Percentiles rank a stretch among this genome's conserved stretches.
Conservation (phyloP, 352 stramenopile species). For the Phytophthora lateralis region DNA sequence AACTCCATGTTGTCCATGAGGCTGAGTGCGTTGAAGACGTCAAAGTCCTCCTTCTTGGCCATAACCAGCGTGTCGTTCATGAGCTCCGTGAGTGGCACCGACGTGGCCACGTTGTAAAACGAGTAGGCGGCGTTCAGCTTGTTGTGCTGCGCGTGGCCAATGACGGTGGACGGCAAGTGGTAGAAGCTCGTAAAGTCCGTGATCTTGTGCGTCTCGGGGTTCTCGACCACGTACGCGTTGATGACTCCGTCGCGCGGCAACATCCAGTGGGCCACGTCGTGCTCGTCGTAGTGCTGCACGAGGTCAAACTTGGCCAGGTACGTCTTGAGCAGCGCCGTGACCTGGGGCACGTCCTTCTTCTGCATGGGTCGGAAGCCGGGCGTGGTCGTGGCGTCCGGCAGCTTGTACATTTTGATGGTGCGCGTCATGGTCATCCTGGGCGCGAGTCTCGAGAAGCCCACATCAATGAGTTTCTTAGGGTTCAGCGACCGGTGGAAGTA, state of each 20-base stretch:
- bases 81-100: conserved; percentile 48
- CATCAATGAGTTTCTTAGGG: conserved; percentile 98
- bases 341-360: conserved; percentile 62
- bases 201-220: conserved; percentile 77
- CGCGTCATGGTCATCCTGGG: conserved; percentile 97
- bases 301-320: conserved; percentile 87
- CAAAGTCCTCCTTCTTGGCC: conserved; percentile 62
- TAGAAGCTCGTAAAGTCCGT: conserved; percentile 98
- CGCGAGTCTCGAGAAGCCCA: conserved; percentile 96
- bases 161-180: conserved; percentile 97
- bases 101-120: conserved; percentile 96
- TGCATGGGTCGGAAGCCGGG: conserved; percentile 71
- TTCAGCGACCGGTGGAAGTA: conserved; percentile 99
- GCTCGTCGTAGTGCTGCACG: conserved; percentile 88
- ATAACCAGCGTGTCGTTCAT: conserved; percentile 68
- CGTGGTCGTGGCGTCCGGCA: conserved; percentile 62
- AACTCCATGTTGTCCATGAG: conserved; percentile 78
- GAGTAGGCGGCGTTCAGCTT: conserved; percentile 98
- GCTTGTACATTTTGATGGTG: conserved; percentile 93
- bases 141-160: conserved; percentile 95
- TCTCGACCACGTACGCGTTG: conserved; percentile 93
- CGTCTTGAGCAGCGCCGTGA: conserved; percentile 59
- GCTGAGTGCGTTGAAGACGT: conserved; percentile 77
- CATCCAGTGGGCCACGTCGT: conserved; percentile 98
- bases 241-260: conserved; percentile 96